phyloP scores from a whole-genome alignment of 2,329 filamentous ascomycete species.

The Xylaria polymorpha region DNA sequence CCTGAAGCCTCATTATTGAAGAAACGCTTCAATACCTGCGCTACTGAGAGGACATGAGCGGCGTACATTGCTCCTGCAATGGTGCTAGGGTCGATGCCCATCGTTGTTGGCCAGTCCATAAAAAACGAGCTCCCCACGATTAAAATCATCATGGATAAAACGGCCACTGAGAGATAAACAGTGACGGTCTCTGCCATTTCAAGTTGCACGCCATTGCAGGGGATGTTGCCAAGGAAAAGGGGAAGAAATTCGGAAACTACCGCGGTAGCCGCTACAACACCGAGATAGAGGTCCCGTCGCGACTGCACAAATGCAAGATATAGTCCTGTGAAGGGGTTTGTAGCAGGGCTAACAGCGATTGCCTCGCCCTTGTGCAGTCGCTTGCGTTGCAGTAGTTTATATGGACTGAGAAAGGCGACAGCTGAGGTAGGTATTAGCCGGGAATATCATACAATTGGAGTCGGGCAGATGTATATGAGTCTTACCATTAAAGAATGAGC shows the following conservation, averaged over 20 bases:
- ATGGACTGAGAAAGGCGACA: slow-evolving; percentile 59
- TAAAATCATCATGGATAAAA: slow-evolving; percentile 58
- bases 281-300: slow-evolving; percentile 54
- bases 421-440: slow-evolving; percentile 49
- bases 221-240: slow-evolving; percentile 61
- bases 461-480: neutral
- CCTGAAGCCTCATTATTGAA: slow-evolving; percentile 12
- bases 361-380: slow-evolving; percentile 54
- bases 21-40: slow-evolving; percentile 9
- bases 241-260: slow-evolving; percentile 64
- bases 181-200: slow-evolving; percentile 55
- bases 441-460: neutral
- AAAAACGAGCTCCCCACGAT: slow-evolving; percentile 56
- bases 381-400: slow-evolving; percentile 55
- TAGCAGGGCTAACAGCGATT: slow-evolving; percentile 54
- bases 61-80: slow-evolving; percentile 60
- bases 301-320: slow-evolving; percentile 51
- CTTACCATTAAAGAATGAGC: slow-evolving; percentile 52
- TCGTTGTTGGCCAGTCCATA: slow-evolving; percentile 55
- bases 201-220: slow-evolving; percentile 58
- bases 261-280: slow-evolving; percentile 55
- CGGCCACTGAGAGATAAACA: slow-evolving; percentile 53
- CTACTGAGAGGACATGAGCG: slow-evolving; percentile 22
- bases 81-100: slow-evolving; percentile 61
- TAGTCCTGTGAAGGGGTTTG: slow-evolving; percentile 60